phyloP scores from a whole-genome alignment of 1,139 yeast species.

The Zygosaccharomyces sapae region DNA sequence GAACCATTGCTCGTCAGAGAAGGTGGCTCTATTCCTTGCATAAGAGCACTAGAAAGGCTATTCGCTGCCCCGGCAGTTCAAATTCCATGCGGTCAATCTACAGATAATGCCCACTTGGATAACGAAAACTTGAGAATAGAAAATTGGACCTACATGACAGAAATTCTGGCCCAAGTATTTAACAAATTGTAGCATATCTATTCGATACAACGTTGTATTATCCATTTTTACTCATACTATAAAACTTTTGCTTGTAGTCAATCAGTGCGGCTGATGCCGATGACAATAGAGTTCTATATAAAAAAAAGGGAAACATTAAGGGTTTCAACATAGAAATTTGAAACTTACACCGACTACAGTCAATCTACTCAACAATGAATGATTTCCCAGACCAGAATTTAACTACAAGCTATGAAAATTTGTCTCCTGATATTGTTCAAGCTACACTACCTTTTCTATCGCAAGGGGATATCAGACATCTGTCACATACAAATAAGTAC shows the following conservation, averaged over 20 bases:
- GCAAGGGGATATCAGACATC: slow-evolving; percentile 45
- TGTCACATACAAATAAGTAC: slow-evolving; percentile 44
- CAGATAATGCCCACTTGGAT: slow-evolving; percentile 89
- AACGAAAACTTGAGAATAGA: slow-evolving; percentile 79
- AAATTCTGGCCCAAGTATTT: slow-evolving; percentile 56
- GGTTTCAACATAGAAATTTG: background rate
- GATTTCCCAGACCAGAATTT: background rate
- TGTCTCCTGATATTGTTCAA: slow-evolving; percentile 35
- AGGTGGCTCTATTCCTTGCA: slow-evolving; percentile 94
- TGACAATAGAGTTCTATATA: background rate
- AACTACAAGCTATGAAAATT: slow-evolving; percentile 8
- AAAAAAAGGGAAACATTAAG: background rate
- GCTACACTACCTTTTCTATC: slow-evolving; percentile 37
- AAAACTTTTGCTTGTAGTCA: background rate
- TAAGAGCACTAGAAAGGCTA: slow-evolving; percentile 75
- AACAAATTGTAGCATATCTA: slow-evolving; percentile 35
- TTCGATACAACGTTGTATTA: background rate
- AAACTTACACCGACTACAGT: background rate
- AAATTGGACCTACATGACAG: slow-evolving; percentile 70
- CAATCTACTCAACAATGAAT: background rate
- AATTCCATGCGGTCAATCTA: slow-evolving; percentile 92
- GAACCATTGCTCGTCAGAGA: slow-evolving; percentile 83
- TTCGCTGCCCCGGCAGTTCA: slow-evolving; percentile 90
- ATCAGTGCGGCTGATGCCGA: background rate
- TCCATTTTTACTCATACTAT: background rate